phyloP scores from a whole-genome alignment of 345 rosid genomes.

The Cardiospermum halicacabum region DNA sequence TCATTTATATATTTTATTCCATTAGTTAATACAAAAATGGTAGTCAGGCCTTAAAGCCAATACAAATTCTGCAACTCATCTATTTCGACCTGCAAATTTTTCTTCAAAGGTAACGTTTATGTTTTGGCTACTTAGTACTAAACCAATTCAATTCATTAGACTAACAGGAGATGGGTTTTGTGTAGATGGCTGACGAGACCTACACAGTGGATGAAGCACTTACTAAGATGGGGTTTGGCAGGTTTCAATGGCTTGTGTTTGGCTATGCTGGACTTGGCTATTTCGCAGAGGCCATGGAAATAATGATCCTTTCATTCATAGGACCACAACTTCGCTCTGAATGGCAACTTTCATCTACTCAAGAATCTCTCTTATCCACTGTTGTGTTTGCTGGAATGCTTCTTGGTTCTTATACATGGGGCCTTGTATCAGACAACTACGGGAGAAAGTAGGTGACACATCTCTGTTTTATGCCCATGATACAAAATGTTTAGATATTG shows the following conservation, averaged over 20 bases:
- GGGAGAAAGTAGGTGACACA: conserved; percentile 3
- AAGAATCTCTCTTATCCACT: background rate
- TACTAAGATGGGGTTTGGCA: background rate
- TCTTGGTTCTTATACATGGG: conserved; percentile 4
- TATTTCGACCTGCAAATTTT: too few relatives aligned
- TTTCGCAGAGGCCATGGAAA: conserved; percentile 1
- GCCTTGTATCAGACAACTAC: conserved; percentile 1
- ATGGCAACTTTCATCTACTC: conserved; percentile 1
- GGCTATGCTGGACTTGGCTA: background rate
- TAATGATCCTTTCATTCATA: conserved; percentile 9
- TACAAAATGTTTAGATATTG: too few relatives aligned
- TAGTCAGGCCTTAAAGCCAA: too few relatives aligned
- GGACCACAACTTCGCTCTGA: background rate
- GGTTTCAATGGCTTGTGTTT: background rate
- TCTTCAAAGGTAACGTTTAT: too few relatives aligned
- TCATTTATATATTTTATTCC: too few relatives aligned
- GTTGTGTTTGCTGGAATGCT: background rate
- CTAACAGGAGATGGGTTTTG: too few relatives aligned
- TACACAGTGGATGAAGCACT: conserved; percentile 9
- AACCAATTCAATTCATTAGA: background rate
- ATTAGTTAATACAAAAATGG: too few relatives aligned
- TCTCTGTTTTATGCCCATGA: too few relatives aligned
- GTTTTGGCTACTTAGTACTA: background rate
- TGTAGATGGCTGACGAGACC: background rate
- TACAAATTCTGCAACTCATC: too few relatives aligned